Percentiles rank a stretch among this genome's conserved stretches.
These are phyloP conservation scores for Magnusiomyces paraingens DNA, from an alignment of 1,139 yeast species.

Conservation along the genomic window DNA sequence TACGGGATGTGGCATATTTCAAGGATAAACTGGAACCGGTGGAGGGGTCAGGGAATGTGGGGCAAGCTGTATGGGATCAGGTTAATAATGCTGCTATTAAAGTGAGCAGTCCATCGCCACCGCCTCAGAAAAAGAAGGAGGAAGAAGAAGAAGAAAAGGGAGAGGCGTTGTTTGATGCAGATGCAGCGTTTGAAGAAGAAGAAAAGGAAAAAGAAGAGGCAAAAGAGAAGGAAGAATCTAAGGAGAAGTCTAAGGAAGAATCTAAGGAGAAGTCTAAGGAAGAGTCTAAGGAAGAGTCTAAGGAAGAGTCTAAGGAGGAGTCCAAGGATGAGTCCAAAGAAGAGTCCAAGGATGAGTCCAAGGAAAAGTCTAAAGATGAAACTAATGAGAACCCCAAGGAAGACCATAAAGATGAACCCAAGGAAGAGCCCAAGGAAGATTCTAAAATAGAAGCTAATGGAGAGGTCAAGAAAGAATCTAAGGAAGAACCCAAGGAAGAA, in stretches of 20 bases:
- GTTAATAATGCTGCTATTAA: constrained; percentile 45
- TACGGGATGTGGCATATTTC: constrained; percentile 61
- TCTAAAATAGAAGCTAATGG: too few species aligned
- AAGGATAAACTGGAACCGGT: constrained; percentile 52
- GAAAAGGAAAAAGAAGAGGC: background rate
- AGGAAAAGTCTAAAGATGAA: background rate
- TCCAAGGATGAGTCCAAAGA: background rate
- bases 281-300: background rate
- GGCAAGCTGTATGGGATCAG: constrained; percentile 60
- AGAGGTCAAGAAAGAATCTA: too few species aligned
- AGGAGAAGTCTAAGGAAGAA: background rate
- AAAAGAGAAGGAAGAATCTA: background rate
- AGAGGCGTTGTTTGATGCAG: constrained; percentile 14
- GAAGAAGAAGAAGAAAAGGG: constrained; percentile 13
- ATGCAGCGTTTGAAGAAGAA: background rate
- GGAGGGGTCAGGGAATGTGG: constrained; percentile 60
- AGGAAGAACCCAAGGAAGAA: too few species aligned
- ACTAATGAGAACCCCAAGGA: background rate
- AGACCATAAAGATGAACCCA: background rate
- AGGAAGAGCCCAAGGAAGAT: background rate
- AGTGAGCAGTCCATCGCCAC: constrained; percentile 17
- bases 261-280: background rate
- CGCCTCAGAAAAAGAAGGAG: constrained; percentile 8
- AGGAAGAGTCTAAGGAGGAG: background rate
- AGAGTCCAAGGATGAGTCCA: background rate